A percentile compares a stretch with the other conserved stretches of the same genome.
phyloP scores from a whole-genome alignment of 2,329 filamentous ascomycete genomes.

The Aspergillus flavus region DNA sequence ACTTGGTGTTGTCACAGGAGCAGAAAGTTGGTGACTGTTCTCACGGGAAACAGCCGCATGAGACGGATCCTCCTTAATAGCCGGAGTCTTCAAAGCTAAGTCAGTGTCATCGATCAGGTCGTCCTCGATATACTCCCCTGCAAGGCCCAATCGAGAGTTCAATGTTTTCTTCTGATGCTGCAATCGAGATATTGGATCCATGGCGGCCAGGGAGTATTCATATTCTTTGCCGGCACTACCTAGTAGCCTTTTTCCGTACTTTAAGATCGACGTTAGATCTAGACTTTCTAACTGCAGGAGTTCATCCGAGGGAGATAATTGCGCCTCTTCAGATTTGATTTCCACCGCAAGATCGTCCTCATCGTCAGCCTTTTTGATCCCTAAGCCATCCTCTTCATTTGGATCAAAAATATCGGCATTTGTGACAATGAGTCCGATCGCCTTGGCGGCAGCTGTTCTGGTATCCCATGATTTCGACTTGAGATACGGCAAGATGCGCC shows the following conservation, averaged over 20 bases:
- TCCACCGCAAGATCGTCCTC: conserved; percentile 46
- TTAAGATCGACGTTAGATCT: conserved; percentile 77
- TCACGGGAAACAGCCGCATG: conserved; percentile 41
- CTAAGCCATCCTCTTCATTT: conserved; percentile 68
- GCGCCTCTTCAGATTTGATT: conserved; percentile 39
- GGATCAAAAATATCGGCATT: conserved; percentile 88
- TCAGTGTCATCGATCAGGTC: conserved; percentile 72
- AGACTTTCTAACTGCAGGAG: conserved; percentile 73
- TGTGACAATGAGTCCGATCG: conserved; percentile 89
- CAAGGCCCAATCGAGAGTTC: conserved; percentile 75
- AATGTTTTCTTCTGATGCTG: conserved; percentile 89
- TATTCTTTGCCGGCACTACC: conserved; percentile 79
- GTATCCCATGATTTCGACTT: conserved; percentile 98
- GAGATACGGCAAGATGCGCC: conserved; percentile 91
- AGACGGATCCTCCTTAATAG: conserved; percentile 56
- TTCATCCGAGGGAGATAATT: conserved; percentile 53
- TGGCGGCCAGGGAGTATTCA: conserved; percentile 78
- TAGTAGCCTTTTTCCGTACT: conserved; percentile 79
- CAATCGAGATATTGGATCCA: conserved; percentile 80
- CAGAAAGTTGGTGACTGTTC: conserved; percentile 48
- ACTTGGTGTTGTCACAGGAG: conserved; percentile 49
- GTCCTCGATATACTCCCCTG: conserved; percentile 82
- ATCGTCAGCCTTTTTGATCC: conserved; percentile 54
- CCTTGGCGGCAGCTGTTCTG: conserved; percentile 86
- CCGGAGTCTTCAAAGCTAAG: conserved; percentile 50